These are phyloP conservation scores for Anisodus acutangulus DNA, from an alignment of 257 asterid genomes.

Conservation along the genomic window DNA sequence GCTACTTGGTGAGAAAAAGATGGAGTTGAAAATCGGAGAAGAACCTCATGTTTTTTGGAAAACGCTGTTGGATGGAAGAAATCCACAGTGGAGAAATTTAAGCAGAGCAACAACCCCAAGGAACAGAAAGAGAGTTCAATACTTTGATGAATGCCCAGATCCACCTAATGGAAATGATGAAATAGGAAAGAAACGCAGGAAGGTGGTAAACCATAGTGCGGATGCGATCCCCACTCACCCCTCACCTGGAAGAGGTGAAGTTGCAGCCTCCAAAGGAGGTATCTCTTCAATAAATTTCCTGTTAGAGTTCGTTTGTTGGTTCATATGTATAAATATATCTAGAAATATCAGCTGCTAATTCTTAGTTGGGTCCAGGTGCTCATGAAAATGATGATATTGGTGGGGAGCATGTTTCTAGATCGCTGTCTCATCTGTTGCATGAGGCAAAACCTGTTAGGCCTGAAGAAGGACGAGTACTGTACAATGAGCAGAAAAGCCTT, in stretches of 20 bases:
- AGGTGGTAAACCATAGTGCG: conserved; percentile 44
- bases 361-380: conserved; percentile 30
- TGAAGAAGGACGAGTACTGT: conserved; percentile 35
- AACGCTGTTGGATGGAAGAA: conserved; percentile 64
- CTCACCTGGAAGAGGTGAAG: conserved; percentile 35
- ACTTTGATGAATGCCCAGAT: conserved; percentile 46
- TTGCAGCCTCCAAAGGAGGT: conserved; percentile 40
- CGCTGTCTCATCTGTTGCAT: conserved; percentile 26
- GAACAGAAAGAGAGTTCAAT: conserved; percentile 74
- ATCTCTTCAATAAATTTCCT: conserved; percentile 26
- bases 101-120: conserved; percentile 49
- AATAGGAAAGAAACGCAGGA: conserved; percentile 62
- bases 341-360: conserved; percentile 33
- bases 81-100: conserved; percentile 67
- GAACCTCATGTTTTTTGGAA: conserved; percentile 76
- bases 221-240: conserved; percentile 37
- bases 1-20: conserved; percentile 67
- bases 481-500: conserved; percentile 51
- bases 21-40: conserved; percentile 52
- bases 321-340: neutral
- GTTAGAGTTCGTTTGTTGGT: conserved; percentile 6
- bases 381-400: conserved; percentile 7
- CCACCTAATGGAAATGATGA: conserved; percentile 50
- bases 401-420: conserved; percentile 28
- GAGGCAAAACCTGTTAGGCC: conserved; percentile 43